Percentiles rank a stretch among this genome's conserved stretches.
These are phyloP conservation scores for Tetrahymena malaccensis DNA, from an alignment of 73 alveolate species.

Conservation along the genomic window DNA sequence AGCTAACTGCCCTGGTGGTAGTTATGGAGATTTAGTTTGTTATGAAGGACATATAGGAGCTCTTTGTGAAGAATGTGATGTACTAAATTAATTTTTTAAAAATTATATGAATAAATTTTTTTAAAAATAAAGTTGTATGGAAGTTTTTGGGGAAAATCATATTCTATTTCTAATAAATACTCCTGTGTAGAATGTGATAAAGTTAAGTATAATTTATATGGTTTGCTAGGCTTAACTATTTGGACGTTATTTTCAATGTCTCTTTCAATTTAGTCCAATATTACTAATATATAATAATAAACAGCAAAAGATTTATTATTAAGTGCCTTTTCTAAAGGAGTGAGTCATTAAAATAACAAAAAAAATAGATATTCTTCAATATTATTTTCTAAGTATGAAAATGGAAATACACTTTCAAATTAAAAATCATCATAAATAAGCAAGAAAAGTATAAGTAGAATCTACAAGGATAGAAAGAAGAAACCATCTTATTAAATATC, in stretches of 20 bases:
- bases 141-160: neutral
- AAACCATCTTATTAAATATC: neutral
- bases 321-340: too few relatives aligned
- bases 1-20: slow-evolving; percentile 24
- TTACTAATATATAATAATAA: neutral
- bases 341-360: too few relatives aligned
- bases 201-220: neutral
- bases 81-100: neutral
- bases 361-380: too few relatives aligned
- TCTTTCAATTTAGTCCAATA: neutral
- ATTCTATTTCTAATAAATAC: neutral
- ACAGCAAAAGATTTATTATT: too few relatives aligned
- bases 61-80: slow-evolving; percentile 30
- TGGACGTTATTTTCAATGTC: slow-evolving; percentile 25
- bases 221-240: neutral
- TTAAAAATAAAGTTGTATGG: neutral
- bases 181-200: neutral
- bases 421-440: neutral
- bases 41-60: slow-evolving; percentile 32
- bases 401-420: too few relatives aligned
- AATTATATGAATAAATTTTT: too few relatives aligned
- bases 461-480: neutral
- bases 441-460: neutral
- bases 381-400: too few relatives aligned
- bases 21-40: slow-evolving; percentile 6